phyloP scores from a whole-genome alignment of 345 rosid species.

The Ceriops zippeliana region DNA sequence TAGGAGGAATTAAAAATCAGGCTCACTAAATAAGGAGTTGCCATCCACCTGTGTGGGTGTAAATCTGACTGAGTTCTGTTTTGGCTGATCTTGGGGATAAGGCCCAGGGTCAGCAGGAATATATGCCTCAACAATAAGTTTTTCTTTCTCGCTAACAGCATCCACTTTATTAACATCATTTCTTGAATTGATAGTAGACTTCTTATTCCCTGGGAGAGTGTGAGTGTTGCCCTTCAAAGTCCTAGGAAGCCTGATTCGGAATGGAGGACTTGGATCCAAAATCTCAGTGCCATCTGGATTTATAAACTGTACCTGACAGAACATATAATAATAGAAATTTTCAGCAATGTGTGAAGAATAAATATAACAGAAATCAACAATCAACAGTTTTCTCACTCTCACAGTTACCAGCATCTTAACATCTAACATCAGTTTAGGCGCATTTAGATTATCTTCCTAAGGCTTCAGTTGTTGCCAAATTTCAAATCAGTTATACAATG shows the following conservation, averaged over 20 bases:
- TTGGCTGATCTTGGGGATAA: slow-evolving; percentile 98
- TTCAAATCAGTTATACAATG: too few relatives aligned
- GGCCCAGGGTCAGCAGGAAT: slow-evolving; percentile 96
- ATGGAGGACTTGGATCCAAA: slow-evolving; percentile 75
- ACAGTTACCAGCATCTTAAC: too few relatives aligned
- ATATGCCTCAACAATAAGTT: slow-evolving; percentile 83
- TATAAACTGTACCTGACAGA: slow-evolving; percentile 55
- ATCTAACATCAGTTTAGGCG: too few relatives aligned
- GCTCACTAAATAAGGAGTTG: slow-evolving; percentile 2
- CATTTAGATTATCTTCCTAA: too few relatives aligned
- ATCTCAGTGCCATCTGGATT: slow-evolving; percentile 63
- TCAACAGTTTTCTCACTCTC: neutral
- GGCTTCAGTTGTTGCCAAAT: too few relatives aligned
- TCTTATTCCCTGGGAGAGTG: slow-evolving; percentile 81
- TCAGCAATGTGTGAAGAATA: too few relatives aligned
- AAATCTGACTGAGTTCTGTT: slow-evolving; percentile 87
- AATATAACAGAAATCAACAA: neutral
- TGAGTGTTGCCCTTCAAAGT: slow-evolving; percentile 53
- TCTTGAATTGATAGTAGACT: slow-evolving; percentile 36
- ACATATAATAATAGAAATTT: too few relatives aligned
- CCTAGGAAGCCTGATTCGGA: slow-evolving; percentile 72
- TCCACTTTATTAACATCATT: slow-evolving; percentile 51
- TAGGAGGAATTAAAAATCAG: neutral
- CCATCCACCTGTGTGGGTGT: slow-evolving; percentile 82
- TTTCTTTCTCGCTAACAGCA: slow-evolving; percentile 49